These are phyloP conservation scores for Arabis alpina DNA, from an alignment of 345 rosid species.

Conservation along the genomic window DNA sequence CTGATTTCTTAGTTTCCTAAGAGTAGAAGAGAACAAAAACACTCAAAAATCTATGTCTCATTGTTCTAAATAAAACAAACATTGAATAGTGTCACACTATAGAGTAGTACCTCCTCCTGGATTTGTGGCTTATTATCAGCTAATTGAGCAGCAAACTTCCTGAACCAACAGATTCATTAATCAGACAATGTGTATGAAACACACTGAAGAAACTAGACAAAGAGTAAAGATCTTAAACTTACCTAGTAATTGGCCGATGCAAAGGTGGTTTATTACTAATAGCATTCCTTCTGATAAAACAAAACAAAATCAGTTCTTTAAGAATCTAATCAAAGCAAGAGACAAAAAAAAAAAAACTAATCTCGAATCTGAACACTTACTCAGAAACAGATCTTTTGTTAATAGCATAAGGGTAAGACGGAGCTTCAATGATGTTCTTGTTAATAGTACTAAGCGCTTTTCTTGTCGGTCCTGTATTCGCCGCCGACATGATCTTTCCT, in stretches of 20 bases:
- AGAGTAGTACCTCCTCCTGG: slow-evolving; percentile 51
- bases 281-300: slow-evolving; percentile 51
- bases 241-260: slow-evolving; percentile 92
- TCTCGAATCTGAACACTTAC: slow-evolving; percentile 47
- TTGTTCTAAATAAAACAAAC: slow-evolving; percentile 15
- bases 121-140: slow-evolving; percentile 57
- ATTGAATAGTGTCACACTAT: slow-evolving; percentile 15
- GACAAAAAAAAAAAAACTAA: neutral
- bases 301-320: neutral
- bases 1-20: slow-evolving; percentile 57
- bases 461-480: slow-evolving; percentile 55
- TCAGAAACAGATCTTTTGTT: slow-evolving; percentile 69
- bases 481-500: slow-evolving; percentile 57
- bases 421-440: slow-evolving; percentile 60
- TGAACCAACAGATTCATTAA: slow-evolving; percentile 39
- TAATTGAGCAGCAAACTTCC: slow-evolving; percentile 82
- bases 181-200: slow-evolving; percentile 21
- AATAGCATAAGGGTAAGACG: slow-evolving; percentile 64
- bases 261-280: slow-evolving; percentile 54
- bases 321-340: slow-evolving; percentile 2
- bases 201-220: slow-evolving; percentile 12
- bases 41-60: neutral
- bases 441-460: slow-evolving; percentile 71
- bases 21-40: slow-evolving; percentile 7
- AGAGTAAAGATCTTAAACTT: slow-evolving; percentile 25